Evolutionary conservation across 345 rosid species (phyloP).

Genomic region (Acer campestre): DNA sequence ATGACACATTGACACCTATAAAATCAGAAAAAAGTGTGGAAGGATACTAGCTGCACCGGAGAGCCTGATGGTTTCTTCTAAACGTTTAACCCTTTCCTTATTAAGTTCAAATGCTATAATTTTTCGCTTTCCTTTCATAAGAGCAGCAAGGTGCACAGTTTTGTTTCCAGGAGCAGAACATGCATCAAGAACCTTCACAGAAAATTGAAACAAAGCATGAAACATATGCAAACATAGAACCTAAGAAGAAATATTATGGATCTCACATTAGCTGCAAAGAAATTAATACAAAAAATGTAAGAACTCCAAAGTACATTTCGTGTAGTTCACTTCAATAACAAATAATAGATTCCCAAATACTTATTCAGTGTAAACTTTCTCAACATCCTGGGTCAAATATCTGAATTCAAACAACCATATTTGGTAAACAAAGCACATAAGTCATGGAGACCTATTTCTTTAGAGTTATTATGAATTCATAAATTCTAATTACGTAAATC

Average conservation of each 20-base stretch:
- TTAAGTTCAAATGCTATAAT: slow-evolving; percentile 82
- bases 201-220: slow-evolving; percentile 22
- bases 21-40: slow-evolving; percentile 11
- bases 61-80: slow-evolving; percentile 70
- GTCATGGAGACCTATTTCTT: neutral
- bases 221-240: slow-evolving; percentile 3
- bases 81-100: slow-evolving; percentile 64
- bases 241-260: slow-evolving; percentile 10
- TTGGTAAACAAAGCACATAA: neutral
- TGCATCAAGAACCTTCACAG: slow-evolving; percentile 89
- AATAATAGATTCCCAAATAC: neutral
- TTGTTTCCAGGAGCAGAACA: slow-evolving; percentile 99
- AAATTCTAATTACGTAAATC: neutral
- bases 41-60: slow-evolving; percentile 93
- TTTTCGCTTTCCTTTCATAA: slow-evolving; percentile 80
- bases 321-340: neutral
- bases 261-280: neutral
- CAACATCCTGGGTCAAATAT: neutral
- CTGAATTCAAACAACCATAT: neutral
- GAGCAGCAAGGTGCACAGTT: slow-evolving; percentile 93
- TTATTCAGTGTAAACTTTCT: neutral
- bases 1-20: neutral
- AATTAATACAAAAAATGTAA: neutral
- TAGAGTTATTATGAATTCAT: neutral
- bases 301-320: slow-evolving; percentile 9